phyloP scores from a whole-genome alignment of 306 rosid genomes.

The Vigna nakashimae region DNA sequence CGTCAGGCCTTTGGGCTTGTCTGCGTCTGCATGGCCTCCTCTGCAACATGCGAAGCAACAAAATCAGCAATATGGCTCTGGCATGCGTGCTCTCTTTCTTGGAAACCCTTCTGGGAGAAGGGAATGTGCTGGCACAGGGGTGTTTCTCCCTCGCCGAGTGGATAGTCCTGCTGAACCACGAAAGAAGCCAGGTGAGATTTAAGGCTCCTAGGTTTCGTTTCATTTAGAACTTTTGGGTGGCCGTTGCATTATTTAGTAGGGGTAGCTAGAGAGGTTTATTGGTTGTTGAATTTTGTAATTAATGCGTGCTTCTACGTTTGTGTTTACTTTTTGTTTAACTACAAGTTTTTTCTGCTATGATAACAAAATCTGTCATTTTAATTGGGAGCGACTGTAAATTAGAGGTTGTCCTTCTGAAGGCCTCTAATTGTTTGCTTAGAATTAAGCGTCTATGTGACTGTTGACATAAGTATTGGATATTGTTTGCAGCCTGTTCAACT shows the following conservation, averaged over 20 bases:
- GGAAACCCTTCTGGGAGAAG: slow-evolving; percentile 44
- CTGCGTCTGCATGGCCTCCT: slow-evolving; percentile 79
- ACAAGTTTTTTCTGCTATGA: too few species aligned
- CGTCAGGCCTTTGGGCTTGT: slow-evolving; percentile 48
- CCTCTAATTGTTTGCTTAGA: neutral
- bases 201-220: neutral
- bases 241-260: slow-evolving; percentile 21
- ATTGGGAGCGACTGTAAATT: neutral
- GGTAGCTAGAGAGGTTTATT: neutral
- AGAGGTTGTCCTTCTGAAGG: neutral
- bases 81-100: slow-evolving; percentile 65
- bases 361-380: too few species aligned
- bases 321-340: neutral
- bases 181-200: slow-evolving; percentile 61
- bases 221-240: neutral
- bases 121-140: slow-evolving; percentile 88
- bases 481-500: slow-evolving; percentile 65
- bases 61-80: slow-evolving; percentile 48
- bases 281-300: neutral
- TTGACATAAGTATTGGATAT: neutral
- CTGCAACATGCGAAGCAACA: slow-evolving; percentile 60
- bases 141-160: slow-evolving; percentile 76
- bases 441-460: neutral
- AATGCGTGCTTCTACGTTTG: slow-evolving; percentile 26
- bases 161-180: slow-evolving; percentile 57